These are phyloP conservation scores for Chaetomium sp. DNA, from an alignment of 2,329 filamentous ascomycete species.

Conservation along the genomic window DNA sequence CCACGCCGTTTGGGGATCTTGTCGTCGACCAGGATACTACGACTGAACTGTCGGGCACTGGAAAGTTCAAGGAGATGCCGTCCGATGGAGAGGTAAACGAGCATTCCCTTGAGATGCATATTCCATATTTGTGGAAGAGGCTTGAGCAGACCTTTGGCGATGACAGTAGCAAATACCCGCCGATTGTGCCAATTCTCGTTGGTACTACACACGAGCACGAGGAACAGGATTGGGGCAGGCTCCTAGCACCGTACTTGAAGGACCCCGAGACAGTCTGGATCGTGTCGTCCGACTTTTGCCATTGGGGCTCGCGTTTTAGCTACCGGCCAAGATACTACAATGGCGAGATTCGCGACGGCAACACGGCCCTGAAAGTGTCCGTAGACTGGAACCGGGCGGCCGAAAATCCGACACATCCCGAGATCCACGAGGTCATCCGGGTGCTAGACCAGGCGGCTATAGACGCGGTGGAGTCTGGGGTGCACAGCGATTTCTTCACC, in stretches of 20 bases:
- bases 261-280: slow-evolving; percentile 76
- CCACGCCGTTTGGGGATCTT: slow-evolving; percentile 68
- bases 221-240: slow-evolving; percentile 61
- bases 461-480: slow-evolving; percentile 72
- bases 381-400: slow-evolving; percentile 10
- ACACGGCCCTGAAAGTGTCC: slow-evolving; percentile 32
- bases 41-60: slow-evolving; percentile 41
- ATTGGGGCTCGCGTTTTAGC: slow-evolving; percentile 81
- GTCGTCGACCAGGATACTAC: slow-evolving; percentile 55
- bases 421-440: slow-evolving; percentile 81
- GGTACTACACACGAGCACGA: slow-evolving; percentile 62
- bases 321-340: slow-evolving; percentile 72
- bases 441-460: slow-evolving; percentile 76
- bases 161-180: slow-evolving; percentile 50
- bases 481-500: slow-evolving; percentile 61
- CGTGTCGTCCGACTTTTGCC: slow-evolving; percentile 92
- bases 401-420: slow-evolving; percentile 17
- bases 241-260: slow-evolving; percentile 71
- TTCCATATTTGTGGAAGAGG: slow-evolving; percentile 86
- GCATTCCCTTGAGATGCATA: slow-evolving; percentile 94
- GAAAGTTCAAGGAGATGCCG: slow-evolving; percentile 60
- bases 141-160: slow-evolving; percentile 46
- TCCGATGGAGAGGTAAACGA: slow-evolving; percentile 65
- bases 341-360: slow-evolving; percentile 28
- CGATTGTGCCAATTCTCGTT: slow-evolving; percentile 77